Base-by-base conservation (phyloP, 139 green algal genomes). In the Chlorella sp. region DNA sequence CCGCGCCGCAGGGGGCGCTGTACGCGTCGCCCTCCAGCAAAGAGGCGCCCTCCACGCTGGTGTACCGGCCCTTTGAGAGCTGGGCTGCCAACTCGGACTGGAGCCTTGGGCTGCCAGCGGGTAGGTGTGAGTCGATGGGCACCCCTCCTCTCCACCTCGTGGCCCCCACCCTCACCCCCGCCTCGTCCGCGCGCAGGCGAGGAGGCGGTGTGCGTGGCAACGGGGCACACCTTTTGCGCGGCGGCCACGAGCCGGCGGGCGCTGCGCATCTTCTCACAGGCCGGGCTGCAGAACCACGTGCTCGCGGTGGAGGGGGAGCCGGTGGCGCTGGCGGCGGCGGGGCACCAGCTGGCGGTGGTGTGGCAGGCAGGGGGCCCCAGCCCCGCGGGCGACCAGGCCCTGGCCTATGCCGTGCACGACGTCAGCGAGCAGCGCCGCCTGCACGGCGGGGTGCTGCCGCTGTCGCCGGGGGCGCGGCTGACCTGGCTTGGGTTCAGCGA, bases 401-500 rank as follows among this genome's bases (percentile, higher is more conserved):
- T 90, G 55, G 40, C 27, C 7, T 61, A 87, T 27, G 42, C 45
- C 12, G 29, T 83, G 53, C 67, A 73, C 53, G 77, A 84, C 51
- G 73, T 68, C 21, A 67, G 41, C 14, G 67, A 71, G 35, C 46
- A 75, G 42, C 56, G 56, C 38, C 51, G 86, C 74, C n/a, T 84
- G 31, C 58, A 42, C 43, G 25, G 31, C 7, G 83, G 83, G 0
- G 31, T 42, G 45, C 77, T 97, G 55, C 77, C 84, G n/a, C 69
- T 97, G 19, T 86, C 67, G 27, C 80, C 79, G 0, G 77, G 75
- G 9, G 65, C 85, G 5, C 78, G 66, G 7, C 79, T 97, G 36
- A 71, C 83, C 27, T 97, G 93, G 93, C 76, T 97, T 51, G 92
- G 85, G 35, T 95, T 94, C 84, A 90, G 71, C 53, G 88, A 94